Conservation (phyloP, 768 basidiomycete species). For the Boletus sp. region DNA sequence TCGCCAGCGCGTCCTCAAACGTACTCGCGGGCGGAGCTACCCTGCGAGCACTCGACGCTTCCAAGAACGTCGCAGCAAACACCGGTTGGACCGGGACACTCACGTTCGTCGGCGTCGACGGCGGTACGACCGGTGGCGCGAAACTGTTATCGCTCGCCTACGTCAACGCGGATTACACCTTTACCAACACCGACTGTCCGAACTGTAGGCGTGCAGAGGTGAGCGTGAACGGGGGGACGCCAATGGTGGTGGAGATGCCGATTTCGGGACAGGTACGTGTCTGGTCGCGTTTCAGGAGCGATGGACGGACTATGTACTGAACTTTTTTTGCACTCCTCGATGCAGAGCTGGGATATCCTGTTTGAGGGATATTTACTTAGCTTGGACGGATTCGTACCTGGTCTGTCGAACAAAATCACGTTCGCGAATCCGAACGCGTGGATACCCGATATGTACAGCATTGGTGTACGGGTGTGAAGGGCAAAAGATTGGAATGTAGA, state of each 20-base stretch:
- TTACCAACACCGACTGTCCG: slow-evolving; percentile 2
- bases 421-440: slow-evolving; percentile 3
- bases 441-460: slow-evolving; percentile 6
- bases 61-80: neutral
- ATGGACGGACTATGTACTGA: neutral
- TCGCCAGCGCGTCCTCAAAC: neutral
- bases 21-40: slow-evolving; percentile 1
- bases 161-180: slow-evolving; percentile 8
- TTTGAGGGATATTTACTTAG: slow-evolving; percentile 1
- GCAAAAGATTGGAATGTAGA: neutral
- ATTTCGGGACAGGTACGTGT: slow-evolving; percentile 6
- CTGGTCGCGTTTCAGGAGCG: neutral
- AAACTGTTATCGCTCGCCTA: slow-evolving; percentile 5
- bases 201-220: slow-evolving; percentile 9
- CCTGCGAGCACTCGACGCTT: neutral
- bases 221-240: slow-evolving; percentile 1
- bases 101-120: slow-evolving; percentile 8
- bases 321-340: neutral
- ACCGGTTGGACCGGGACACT: slow-evolving; percentile 5
- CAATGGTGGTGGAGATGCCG: slow-evolving; percentile 8
- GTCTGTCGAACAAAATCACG: neutral
- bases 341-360: slow-evolving; percentile 4
- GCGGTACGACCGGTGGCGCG: neutral
- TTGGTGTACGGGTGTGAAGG: neutral
- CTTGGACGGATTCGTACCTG: slow-evolving; percentile 11